Evolutionary conservation across 1,284 basidiomycete species (phyloP).

Genomic region (Cystobasidium slooffiae): DNA sequence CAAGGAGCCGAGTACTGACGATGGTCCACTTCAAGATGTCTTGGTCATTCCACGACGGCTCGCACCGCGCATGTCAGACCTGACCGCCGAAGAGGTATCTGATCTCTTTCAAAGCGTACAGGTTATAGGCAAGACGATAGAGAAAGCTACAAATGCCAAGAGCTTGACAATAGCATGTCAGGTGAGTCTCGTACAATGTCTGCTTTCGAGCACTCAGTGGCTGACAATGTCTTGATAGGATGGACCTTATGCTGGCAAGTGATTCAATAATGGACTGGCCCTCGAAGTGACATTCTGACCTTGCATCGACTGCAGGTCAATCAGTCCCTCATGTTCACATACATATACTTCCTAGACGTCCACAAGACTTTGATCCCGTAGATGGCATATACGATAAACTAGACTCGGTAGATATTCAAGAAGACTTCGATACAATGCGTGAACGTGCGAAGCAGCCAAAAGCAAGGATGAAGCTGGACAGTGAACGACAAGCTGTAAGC

Average conservation of each 20-base stretch:
- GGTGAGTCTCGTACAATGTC: conserved; percentile 59
- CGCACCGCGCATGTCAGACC: conserved; percentile 75
- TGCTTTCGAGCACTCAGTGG: background rate
- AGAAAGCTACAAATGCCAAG: conserved; percentile 58
- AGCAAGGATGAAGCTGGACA: conserved; percentile 52
- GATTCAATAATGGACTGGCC: background rate
- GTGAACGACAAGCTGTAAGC: conserved; percentile 24
- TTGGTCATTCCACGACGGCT: conserved; percentile 79
- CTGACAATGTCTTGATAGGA: conserved; percentile 65
- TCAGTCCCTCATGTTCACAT: conserved; percentile 88
- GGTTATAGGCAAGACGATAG: conserved; percentile 57
- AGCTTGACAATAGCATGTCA: conserved; percentile 81
- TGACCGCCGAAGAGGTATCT: conserved; percentile 70
- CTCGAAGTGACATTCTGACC: background rate
- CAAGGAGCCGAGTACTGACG: conserved; percentile 4
- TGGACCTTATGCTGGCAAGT: conserved; percentile 64
- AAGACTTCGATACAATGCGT: conserved; percentile 43
- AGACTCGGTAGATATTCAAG: conserved; percentile 49
- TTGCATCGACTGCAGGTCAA: conserved; percentile 67
- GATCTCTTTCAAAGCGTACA: conserved; percentile 79
- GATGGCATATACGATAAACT: conserved; percentile 62
- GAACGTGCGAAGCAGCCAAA: conserved; percentile 45
- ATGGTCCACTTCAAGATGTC: conserved; percentile 67
- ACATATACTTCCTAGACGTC: conserved; percentile 78
- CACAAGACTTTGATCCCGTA: conserved; percentile 65